Conservation (phyloP, 768 basidiomycete genomes). For the Sarcomyxa edulis region DNA sequence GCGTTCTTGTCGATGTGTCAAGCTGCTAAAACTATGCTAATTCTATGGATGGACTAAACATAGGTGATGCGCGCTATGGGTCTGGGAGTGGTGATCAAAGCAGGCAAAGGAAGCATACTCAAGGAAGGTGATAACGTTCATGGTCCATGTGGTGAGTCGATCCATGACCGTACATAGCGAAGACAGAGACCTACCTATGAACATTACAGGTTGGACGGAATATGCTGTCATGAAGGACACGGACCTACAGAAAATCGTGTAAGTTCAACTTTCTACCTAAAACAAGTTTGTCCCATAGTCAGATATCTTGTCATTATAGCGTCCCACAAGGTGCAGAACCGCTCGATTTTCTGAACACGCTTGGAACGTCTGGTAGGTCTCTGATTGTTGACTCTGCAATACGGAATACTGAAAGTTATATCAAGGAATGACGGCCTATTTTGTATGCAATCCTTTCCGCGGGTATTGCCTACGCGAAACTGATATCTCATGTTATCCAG, state of each 20-base stretch:
- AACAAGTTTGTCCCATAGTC: background rate
- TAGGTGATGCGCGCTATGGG: conserved; percentile 71
- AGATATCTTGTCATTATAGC: conserved; percentile 23
- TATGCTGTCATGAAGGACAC: conserved; percentile 59
- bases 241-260: conserved; percentile 50
- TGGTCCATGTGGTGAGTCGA: conserved; percentile 50
- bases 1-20: too few species aligned
- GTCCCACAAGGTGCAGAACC: conserved; percentile 53
- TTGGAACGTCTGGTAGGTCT: conserved; percentile 69
- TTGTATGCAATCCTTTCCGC: conserved; percentile 40
- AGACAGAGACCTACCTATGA: background rate
- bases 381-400: too few species aligned
- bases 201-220: conserved; percentile 66
- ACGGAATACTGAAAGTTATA: background rate
- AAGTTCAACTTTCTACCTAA: conserved; percentile 16
- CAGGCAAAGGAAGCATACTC: conserved; percentile 49
- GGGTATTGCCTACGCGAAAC: conserved; percentile 1
- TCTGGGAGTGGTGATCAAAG: conserved; percentile 60
- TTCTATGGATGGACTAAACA: background rate
- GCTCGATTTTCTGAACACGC: conserved; percentile 76
- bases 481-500: conserved; percentile 27
- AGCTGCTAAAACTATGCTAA: conserved; percentile 3
- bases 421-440: conserved; percentile 83
- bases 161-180: background rate
- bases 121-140: conserved; percentile 65